These are phyloP conservation scores for Colletotrichum orbiculare DNA, from an alignment of 2,329 filamentous ascomycete species.

Conservation along the genomic window DNA sequence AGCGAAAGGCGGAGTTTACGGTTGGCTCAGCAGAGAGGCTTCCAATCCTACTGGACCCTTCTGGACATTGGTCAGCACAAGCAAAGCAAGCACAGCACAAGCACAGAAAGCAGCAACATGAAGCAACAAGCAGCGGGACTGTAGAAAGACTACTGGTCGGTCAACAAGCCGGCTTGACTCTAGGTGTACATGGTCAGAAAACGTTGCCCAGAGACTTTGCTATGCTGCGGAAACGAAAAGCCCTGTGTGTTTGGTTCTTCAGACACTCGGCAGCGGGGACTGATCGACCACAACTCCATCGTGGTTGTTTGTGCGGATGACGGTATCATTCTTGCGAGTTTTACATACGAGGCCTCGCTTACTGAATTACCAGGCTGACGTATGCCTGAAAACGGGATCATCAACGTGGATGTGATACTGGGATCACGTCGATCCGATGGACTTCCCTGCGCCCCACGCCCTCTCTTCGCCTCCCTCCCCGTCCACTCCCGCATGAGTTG, in stretches of 20 bases:
- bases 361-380: slow-evolving; percentile 8
- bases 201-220: no score
- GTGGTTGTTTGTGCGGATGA: slow-evolving; percentile 15
- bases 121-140: no score
- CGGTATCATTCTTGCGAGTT: slow-evolving; percentile 2
- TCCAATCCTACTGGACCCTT: no score
- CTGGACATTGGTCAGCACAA: no score
- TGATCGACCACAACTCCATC: slow-evolving; percentile 28
- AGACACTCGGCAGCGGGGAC: background rate
- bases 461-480: background rate
- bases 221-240: no score
- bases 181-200: no score
- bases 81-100: no score
- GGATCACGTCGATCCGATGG: slow-evolving; percentile 30
- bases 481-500: slow-evolving; percentile 29
- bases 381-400: slow-evolving; percentile 12
- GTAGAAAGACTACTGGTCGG: no score
- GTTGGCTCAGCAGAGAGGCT: background rate
- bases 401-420: slow-evolving; percentile 17
- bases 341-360: background rate
- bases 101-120: no score
- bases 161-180: no score
- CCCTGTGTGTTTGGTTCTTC: background rate
- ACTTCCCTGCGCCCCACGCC: slow-evolving; percentile 12
- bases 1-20: slow-evolving; percentile 4